Evolutionary conservation across 2,329 filamentous ascomycete genomes (phyloP), one percentile per base, ranked within the genome.

Genomic region (Colletotrichum sidae): DNA sequence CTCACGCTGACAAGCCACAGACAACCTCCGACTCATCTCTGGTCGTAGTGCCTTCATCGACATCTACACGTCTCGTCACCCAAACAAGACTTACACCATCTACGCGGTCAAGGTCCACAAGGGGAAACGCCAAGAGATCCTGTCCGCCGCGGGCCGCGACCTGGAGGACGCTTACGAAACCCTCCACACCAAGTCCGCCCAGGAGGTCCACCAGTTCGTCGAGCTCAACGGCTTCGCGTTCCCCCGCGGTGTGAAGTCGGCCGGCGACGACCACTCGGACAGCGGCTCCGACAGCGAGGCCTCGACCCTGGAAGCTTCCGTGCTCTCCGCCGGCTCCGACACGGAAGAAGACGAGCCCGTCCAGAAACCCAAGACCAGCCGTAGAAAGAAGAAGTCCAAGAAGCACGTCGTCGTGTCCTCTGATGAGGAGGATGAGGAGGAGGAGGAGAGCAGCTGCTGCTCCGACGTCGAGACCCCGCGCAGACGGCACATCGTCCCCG

Each of bases 31-130:
- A 12, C 46, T 65, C 34, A 59, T 60, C 42, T 67, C 64, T 6
- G 64, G 60, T 13, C 60, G 60, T 3, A 64, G 60, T 51, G 64
- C 60, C 15, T 34, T 44, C 34, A 47, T 67, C 25, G 64, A 67
- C 44, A 60, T 67, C 34, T 58, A 58, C 35, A 65, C 64, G 6
- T 49, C 64, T 33, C 54, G 60, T 17, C 53, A 64, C 35, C 64
- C 64, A 11, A 55, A 59, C n/a, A 65, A 60, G 44, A 44, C 59
- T 8, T 67, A 55, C 38, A 65, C 59, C 17, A 94, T 96, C 73
- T 91, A 92, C 4, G 90, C 96, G 37, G 85, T 89, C 55, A 90
- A 90, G 77, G 89, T 92, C 62, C 90, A 94, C 77, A 92, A 94
- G 75, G 91, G 92, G 37, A 94, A 93, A 82, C 93, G 92, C 72